Evolutionary conservation across 805 yeast genomes (phyloP).

Genomic region (Blastobotrys chiropterorum): DNA sequence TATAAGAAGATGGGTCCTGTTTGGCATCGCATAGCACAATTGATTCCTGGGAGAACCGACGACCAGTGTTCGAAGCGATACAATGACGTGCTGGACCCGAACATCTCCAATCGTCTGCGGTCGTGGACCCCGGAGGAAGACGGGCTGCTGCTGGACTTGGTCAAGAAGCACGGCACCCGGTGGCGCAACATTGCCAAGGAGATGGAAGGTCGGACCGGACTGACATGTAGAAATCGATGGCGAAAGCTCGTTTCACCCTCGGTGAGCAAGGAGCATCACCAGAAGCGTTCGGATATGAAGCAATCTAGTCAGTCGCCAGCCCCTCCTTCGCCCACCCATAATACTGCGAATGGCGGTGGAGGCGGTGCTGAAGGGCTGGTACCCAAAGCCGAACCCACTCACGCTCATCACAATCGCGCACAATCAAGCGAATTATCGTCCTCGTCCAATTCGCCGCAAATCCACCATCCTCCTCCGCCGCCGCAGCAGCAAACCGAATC

Average conservation of each 20-base stretch:
- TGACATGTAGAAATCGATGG: slow-evolving; percentile 92
- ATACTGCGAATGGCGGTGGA: no score
- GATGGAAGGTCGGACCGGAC: slow-evolving; percentile 74
- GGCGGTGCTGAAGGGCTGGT: background rate
- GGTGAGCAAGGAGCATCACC: slow-evolving; percentile 24
- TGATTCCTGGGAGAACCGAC: slow-evolving; percentile 80
- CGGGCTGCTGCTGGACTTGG: slow-evolving; percentile 55
- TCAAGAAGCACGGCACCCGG: slow-evolving; percentile 70
- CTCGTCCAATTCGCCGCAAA: background rate
- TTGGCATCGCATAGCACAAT: slow-evolving; percentile 79
- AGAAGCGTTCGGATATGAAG: slow-evolving; percentile 1
- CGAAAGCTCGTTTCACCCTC: slow-evolving; percentile 55
- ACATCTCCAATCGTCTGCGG: slow-evolving; percentile 65
- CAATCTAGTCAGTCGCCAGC: background rate
- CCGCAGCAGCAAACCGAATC: slow-evolving; percentile 1
- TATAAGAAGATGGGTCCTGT: slow-evolving; percentile 65
- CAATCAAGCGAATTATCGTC: background rate
- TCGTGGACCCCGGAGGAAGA: slow-evolving; percentile 82
- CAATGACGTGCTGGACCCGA: slow-evolving; percentile 81
- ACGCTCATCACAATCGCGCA: background rate
- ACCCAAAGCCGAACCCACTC: slow-evolving; percentile 8
- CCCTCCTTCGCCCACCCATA: background rate
- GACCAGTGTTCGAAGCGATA: slow-evolving; percentile 93
- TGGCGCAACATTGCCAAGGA: slow-evolving; percentile 78
- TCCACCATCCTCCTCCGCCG: slow-evolving; percentile 4